Evolutionary conservation across 2,329 filamentous ascomycete species (phyloP).

Genomic region (Alternaria angustiovoidea): DNA sequence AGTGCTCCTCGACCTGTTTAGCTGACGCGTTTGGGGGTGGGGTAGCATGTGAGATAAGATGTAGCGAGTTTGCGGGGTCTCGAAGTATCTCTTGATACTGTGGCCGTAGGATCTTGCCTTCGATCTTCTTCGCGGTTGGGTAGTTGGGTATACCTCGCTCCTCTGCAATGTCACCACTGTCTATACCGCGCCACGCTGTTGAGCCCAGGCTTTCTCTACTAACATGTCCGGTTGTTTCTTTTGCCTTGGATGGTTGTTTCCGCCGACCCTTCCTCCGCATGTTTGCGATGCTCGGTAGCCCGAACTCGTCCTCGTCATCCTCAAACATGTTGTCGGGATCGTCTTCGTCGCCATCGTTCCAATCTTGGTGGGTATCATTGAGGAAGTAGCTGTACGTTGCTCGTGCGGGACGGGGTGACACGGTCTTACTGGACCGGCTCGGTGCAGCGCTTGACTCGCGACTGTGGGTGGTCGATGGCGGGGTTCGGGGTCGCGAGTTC

Average conservation of each 20-base stretch:
- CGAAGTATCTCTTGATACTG: constrained; percentile 95
- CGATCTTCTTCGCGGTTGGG: constrained; percentile 85
- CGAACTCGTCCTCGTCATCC: constrained; percentile 95
- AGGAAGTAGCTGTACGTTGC: constrained; percentile 83
- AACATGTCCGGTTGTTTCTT: constrained; percentile 52
- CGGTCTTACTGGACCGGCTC: constrained; percentile 60
- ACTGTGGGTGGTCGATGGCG: constrained; percentile 68
- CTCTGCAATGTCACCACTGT: constrained; percentile 93
- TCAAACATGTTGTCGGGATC: constrained; percentile 79
- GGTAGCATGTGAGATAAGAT: constrained; percentile 88
- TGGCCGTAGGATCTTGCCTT: constrained; percentile 93
- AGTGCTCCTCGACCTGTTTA: constrained; percentile 87
- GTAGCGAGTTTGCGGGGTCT: constrained; percentile 89
- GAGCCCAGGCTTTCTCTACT: constrained; percentile 33
- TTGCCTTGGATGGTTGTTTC: constrained; percentile 54
- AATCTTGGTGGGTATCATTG: constrained; percentile 82
- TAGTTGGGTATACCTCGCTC: constrained; percentile 85
- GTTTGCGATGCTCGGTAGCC: constrained; percentile 87
- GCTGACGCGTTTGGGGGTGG: constrained; percentile 75
- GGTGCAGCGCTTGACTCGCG: constrained; percentile 67
- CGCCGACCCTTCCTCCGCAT: constrained; percentile 77
- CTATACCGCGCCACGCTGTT: constrained; percentile 65
- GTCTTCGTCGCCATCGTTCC: constrained; percentile 74
- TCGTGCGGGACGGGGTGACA: constrained; percentile 67
- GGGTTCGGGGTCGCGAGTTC: constrained; percentile 76